Base-by-base conservation (phyloP, 148 eudicot species). In the Rhododendron ferrugineum region DNA sequence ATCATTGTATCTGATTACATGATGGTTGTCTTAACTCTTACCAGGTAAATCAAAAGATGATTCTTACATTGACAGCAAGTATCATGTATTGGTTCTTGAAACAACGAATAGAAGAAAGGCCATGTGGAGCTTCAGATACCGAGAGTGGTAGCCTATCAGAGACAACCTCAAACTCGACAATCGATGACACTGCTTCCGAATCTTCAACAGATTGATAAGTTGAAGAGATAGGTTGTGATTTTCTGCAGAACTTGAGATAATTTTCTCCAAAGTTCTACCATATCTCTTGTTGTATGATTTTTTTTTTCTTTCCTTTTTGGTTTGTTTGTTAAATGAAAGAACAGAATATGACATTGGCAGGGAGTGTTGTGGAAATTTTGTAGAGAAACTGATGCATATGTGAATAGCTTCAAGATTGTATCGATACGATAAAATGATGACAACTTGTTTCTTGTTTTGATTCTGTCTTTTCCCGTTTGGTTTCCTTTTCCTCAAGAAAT, bases 21-120 rank as follows among this genome's bases (percentile, higher is more conserved):
- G 18, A 37, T 68, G 23, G n/a, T 75, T 18, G 54, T 64, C 52
- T 32, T 76, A 75, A 81, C 94, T 64, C 52, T 14, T 76, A 75
- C 83, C 94, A 97, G 99, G 99, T 97, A 78, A 97, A 97, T 87
- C 98, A 95, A 86, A 97, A 95, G 89, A 97, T 97, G 99, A 92
- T 95, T 82, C 94, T 97, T 32, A 97, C 98, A 75, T 85, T 97
- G 84, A 97, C 99, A 36, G 99, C 99, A 73, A 95, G 98, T 88
- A 92, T 97, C 47, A 97, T 95, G 99, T 97, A 94, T 58, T 97
- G 99, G 99, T 94, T 89, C 90, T 91, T 94, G 89, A 97, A 92
- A 87, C 95, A 92, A 90, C 93, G 94, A 0, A 87, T 85, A 15
- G 99, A 95, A 77, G 99, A 93, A 23, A 93, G 92, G 87, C 88